Evolutionary conservation across 768 basidiomycete species (phyloP), one percentile per base, ranked within the genome.

Genomic region (Amanita fuliginea): DNA sequence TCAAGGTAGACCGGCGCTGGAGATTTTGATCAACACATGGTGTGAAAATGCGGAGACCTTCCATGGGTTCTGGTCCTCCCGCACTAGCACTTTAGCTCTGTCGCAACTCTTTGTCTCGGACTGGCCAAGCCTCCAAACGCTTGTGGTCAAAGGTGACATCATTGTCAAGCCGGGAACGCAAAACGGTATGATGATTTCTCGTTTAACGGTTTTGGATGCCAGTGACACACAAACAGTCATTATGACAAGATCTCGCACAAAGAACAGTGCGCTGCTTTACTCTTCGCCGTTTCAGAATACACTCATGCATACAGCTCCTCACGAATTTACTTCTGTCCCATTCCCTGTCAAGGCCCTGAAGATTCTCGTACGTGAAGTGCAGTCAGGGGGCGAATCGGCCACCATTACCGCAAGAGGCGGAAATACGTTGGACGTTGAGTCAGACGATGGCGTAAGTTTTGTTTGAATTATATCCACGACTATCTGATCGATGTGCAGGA

Each of bases 291-390:
- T 51, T 26, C 46, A 26, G n/a, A 43, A 50, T 19, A 22, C 33
- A 33, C 41, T 50, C 33, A 50, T 49, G 77, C 55, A 49, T 55
- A 51, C 60, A 96, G 92, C 73, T 34, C 95, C 96, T 1, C 83
- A 83, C 49, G 82, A 92, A 61, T 97, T 89, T 62, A 85, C 87
- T 0, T 76, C 74, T 22, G 80, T 96, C 42, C 71, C 86, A 1
- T 97, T 99, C 81, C 87, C 84, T 0, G 77, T 91, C 52, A 97
- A 97, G 64, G 91, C 83, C 0, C 73, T 99, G 62, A 98, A 98
- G 62, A 71, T 98, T 19, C 68, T 98, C 16, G 62, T 97, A 22
- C 80, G 81, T 47, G 93, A 97, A 54, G 68, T 97, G 4, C 84
- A 89, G 55, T 78, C 81, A 10, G 81, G 80, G 41, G 86, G 86